Conservation (phyloP, 2,329 filamentous ascomycete species). For the Calonectria pauciramosa region DNA sequence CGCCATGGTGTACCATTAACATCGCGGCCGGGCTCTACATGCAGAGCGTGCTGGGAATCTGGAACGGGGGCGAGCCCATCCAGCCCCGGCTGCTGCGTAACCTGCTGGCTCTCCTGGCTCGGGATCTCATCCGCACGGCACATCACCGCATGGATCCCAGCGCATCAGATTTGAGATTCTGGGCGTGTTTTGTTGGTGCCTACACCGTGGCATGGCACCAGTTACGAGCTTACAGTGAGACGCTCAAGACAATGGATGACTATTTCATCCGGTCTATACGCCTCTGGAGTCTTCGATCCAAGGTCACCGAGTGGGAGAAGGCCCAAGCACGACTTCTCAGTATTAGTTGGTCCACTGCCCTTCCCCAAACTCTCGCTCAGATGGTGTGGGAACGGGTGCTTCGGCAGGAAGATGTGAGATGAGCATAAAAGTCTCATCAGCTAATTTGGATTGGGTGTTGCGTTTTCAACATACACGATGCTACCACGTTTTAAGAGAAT, state of each 20-base stretch:
- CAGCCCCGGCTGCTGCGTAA: conserved; percentile 18
- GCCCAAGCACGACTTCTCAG: not conserved
- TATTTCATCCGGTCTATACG: not conserved
- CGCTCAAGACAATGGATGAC: not conserved
- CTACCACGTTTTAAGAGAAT: not conserved
- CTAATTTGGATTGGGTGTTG: not conserved
- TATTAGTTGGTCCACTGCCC: not conserved
- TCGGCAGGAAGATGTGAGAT: not conserved
- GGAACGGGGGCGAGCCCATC: conserved; percentile 22
- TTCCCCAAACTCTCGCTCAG: not conserved
- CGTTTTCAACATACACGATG: not conserved
- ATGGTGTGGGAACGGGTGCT: not conserved
- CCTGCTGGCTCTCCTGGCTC: conserved; percentile 20
- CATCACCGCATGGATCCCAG: not conserved
- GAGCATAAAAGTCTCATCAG: not conserved
- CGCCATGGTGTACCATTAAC: conserved; percentile 21
- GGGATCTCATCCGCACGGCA: conserved; percentile 18
- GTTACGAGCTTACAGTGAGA: not conserved
- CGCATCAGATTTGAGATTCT: conserved; percentile 33
- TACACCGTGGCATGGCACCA: conserved; percentile 12
- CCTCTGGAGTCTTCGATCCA: not conserved
- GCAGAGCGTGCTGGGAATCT: conserved; percentile 34
- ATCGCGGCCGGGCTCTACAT: conserved; percentile 33
- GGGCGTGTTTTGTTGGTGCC: conserved; percentile 34
- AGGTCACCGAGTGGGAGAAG: not conserved